These are phyloP conservation scores for Furcasterigmium sp. DNA, from an alignment of 2,329 filamentous ascomycete species.

Conservation along the genomic window DNA sequence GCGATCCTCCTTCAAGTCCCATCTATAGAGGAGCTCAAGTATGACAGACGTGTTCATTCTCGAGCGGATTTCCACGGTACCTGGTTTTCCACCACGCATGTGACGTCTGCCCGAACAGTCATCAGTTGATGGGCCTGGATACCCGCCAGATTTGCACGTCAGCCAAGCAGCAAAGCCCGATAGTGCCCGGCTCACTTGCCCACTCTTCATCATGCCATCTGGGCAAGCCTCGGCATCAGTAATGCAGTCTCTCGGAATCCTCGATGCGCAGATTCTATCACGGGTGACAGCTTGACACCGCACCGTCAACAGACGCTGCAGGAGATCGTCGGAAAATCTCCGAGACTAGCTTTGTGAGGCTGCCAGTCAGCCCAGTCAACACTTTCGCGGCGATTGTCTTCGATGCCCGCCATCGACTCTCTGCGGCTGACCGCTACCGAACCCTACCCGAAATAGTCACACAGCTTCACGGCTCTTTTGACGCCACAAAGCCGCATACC, in stretches of 20 bases:
- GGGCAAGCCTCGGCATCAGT: background rate
- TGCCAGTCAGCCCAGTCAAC: background rate
- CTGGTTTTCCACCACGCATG: too few species aligned
- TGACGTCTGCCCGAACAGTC: too few species aligned
- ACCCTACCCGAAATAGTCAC: background rate
- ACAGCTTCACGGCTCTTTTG: background rate
- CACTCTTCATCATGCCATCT: background rate
- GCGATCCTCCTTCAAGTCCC: background rate
- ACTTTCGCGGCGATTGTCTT: background rate
- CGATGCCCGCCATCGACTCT: background rate
- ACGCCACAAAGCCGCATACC: background rate
- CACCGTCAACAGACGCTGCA: background rate
- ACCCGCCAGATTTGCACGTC: background rate
- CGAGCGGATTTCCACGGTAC: too few species aligned
- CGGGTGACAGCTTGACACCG: background rate
- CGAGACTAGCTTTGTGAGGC: background rate
- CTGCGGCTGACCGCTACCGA: background rate
- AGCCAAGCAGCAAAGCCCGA: background rate
- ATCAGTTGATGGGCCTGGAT: too few species aligned
- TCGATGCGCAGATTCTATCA: background rate
- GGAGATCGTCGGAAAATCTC: background rate
- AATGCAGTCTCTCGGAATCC: background rate
- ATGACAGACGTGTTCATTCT: too few species aligned
- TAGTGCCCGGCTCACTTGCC: background rate
- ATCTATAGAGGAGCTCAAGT: background rate